Percentiles rank a stretch among this genome's conserved stretches.
phyloP scores from a whole-genome alignment of 176 grass and related monocot genomes.

The Urochloa ruziziensis region DNA sequence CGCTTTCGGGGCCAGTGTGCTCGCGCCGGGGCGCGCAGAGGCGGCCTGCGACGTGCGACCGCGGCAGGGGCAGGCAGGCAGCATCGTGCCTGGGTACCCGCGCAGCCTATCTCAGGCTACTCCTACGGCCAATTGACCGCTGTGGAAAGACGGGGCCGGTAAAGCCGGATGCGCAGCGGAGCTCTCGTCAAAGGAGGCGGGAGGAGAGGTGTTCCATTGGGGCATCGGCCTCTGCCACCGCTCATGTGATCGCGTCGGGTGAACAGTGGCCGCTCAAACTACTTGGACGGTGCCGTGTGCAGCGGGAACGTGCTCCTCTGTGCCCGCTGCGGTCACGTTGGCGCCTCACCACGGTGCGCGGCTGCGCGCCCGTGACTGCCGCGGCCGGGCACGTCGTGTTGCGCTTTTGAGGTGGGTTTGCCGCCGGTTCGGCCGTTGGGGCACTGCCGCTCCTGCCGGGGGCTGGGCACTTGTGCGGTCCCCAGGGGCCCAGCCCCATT shows the following conservation, averaged over 20 bases:
- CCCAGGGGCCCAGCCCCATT: too few relatives aligned
- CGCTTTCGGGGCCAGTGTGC: slow-evolving; percentile 24
- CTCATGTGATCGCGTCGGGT: not conserved
- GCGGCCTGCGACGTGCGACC: not conserved
- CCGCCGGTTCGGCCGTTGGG: not conserved
- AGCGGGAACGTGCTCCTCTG: not conserved
- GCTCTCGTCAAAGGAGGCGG: not conserved
- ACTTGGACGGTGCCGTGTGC: not conserved
- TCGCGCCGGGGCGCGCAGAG: slow-evolving; percentile 18
- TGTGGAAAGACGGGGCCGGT: slow-evolving; percentile 8
- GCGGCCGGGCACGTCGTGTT: not conserved
- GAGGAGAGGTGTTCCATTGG: not conserved
- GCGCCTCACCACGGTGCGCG: not conserved
- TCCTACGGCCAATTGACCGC: not conserved
- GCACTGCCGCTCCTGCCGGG: not conserved
- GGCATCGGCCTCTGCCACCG: not conserved
- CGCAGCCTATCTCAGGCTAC: slow-evolving; percentile 1
- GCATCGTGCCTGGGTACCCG: slow-evolving; percentile 14
- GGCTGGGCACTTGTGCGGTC: not conserved
- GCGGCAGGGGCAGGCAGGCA: not conserved
- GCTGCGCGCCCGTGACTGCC: slow-evolving; percentile 21
- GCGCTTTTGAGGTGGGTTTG: not conserved
- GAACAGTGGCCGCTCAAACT: not conserved
- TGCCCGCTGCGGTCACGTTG: not conserved
- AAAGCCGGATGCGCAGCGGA: not conserved